A percentile compares a stretch with the other conserved stretches of the same genome.
Conservation (phyloP, 305 asterid species). For the Solanum hybrid region DNA sequence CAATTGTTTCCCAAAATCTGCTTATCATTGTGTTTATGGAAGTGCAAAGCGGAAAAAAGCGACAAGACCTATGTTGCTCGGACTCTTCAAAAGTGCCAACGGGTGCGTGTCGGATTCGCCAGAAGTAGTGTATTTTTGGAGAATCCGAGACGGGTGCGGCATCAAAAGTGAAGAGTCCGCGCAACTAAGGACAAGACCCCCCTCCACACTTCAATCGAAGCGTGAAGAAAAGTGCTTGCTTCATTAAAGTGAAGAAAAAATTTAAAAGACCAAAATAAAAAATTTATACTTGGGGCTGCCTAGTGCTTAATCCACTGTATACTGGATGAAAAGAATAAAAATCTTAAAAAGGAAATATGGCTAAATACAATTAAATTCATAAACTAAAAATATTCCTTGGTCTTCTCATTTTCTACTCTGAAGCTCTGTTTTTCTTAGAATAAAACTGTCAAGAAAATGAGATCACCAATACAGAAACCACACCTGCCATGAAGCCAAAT, state of each 20-base stretch:
- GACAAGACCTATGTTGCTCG: neutral
- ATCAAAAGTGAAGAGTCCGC: no score
- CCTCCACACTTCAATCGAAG: neutral
- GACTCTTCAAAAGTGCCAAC: no score
- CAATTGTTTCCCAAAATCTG: neutral
- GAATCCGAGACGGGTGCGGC: no score
- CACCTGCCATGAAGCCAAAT: constrained; percentile 84
- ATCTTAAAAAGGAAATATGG: neutral
- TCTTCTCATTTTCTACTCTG: neutral
- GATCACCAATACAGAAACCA: constrained; percentile 1
- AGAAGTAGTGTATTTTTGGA: no score
- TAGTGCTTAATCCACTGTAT: neutral
- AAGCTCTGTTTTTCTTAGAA: neutral
- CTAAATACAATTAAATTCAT: neutral
- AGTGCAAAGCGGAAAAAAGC: neutral
- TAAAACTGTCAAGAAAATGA: neutral
- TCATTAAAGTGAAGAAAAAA: neutral
- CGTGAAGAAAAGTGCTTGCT: neutral
- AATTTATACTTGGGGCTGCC: neutral
- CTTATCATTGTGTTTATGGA: neutral
- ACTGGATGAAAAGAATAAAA: neutral
- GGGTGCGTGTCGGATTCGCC: no score
- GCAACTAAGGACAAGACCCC: no score
- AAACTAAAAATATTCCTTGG: neutral
- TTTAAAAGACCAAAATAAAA: neutral